phyloP scores from a whole-genome alignment of 225 moss, liverwort and hornwort species.

The Antitrichia curtipendula region DNA sequence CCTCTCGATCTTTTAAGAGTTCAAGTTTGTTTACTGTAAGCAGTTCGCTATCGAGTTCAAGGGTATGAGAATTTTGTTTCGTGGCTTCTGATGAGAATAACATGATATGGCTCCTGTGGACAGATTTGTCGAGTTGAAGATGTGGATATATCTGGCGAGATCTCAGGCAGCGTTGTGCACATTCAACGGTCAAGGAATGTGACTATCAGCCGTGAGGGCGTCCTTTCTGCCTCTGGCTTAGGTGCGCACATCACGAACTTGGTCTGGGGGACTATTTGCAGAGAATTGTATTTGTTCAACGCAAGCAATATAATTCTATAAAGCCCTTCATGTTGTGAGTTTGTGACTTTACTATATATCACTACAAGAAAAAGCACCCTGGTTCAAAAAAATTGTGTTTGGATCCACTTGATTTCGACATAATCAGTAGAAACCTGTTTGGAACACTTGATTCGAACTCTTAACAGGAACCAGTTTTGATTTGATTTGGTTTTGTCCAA shows the following conservation, averaged over 20 bases:
- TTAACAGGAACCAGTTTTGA: neutral
- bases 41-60: neutral
- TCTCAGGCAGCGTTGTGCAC: slow-evolving; percentile 75
- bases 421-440: neutral
- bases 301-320: neutral
- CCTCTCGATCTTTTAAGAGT: neutral
- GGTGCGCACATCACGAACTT: slow-evolving; percentile 22
- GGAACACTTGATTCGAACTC: neutral
- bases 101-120: neutral
- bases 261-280: neutral
- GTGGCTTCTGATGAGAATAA: neutral
- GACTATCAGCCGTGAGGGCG: slow-evolving; percentile 38
- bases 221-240: slow-evolving; percentile 79
- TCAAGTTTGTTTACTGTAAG: neutral
- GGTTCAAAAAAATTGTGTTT: neutral
- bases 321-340: neutral
- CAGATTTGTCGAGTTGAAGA: slow-evolving; percentile 97
- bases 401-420: neutral
- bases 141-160: slow-evolving; percentile 49
- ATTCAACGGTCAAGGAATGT: slow-evolving; percentile 68
- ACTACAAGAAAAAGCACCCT: neutral
- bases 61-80: neutral
- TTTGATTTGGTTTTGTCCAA: neutral
- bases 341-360: neutral
- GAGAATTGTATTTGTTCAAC: neutral